Percentiles rank a stretch among this genome's conserved stretches.
These are phyloP conservation scores for Cornus kousa DNA, from an alignment of 148 eudicot species.

Conservation along the genomic window DNA sequence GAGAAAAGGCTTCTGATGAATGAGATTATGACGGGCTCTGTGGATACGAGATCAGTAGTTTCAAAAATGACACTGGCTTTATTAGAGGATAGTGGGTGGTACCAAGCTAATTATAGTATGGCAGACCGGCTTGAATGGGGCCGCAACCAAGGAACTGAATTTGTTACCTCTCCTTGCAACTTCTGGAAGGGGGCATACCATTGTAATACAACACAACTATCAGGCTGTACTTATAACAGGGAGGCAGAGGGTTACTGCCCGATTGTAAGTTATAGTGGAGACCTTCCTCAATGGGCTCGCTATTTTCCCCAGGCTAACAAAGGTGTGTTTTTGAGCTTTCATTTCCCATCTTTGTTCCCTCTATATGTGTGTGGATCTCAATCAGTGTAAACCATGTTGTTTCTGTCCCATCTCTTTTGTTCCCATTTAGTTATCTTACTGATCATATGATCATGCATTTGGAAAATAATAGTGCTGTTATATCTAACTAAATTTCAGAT, in stretches of 20 bases:
- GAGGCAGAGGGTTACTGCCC: conserved; percentile 99
- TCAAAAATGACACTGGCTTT: conserved; percentile 93
- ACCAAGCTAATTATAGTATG: conserved; percentile 93
- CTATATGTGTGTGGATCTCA: background rate
- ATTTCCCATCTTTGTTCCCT: background rate
- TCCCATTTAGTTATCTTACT: background rate
- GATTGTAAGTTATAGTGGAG: conserved; percentile 68
- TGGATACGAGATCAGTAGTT: conserved; percentile 93
- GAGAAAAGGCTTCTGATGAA: conserved; percentile 98
- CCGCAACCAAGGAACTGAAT: conserved; percentile 87
- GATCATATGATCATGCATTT: background rate
- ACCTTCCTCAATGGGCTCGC: conserved; percentile 94
- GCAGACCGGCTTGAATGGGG: conserved; percentile 98
- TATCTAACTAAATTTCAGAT: background rate
- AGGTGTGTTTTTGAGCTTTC: conserved; percentile 44
- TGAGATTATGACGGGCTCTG: conserved; percentile 99
- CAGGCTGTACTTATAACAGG: conserved; percentile 96
- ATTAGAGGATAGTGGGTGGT: conserved; percentile 98
- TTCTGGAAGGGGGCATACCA: conserved; percentile 94
- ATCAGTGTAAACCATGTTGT: background rate
- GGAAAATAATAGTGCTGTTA: background rate
- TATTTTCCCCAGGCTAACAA: conserved; percentile 92
- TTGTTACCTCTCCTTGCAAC: conserved; percentile 81
- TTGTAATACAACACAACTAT: conserved; percentile 87
- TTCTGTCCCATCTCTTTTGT: background rate